phyloP scores from a whole-genome alignment of 495 filamentous ascomycete species.

The Thermothielavioides terrestris region DNA sequence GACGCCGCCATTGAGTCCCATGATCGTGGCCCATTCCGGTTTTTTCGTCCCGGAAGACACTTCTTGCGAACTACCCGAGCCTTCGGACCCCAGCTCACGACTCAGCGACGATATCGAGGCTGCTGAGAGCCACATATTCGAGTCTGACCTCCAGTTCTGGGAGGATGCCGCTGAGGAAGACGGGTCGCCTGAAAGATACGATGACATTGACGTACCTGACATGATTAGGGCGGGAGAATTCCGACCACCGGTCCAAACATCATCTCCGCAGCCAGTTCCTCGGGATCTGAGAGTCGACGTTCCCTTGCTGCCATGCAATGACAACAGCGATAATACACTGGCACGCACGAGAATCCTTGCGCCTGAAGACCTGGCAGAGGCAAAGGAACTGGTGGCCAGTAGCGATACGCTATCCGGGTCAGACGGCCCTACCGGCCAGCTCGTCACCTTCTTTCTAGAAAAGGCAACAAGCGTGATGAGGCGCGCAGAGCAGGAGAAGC shows the following conservation, averaged over 20 bases:
- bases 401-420: conserved; percentile 10
- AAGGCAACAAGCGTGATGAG: conserved; percentile 34
- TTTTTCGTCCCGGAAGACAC: conserved; percentile 42
- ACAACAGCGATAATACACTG: background rate
- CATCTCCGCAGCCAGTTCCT: conserved; percentile 4
- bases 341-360: conserved; percentile 11
- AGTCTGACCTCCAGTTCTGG: conserved; percentile 18
- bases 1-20: conserved; percentile 53
- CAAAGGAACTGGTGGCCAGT: conserved; percentile 17
- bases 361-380: conserved; percentile 10
- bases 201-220: conserved; percentile 16
- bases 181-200: conserved; percentile 12
- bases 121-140: conserved; percentile 31
- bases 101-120: conserved; percentile 38
- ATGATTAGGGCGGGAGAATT: conserved; percentile 20
- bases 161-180: background rate
- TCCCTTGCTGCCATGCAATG: conserved; percentile 12
- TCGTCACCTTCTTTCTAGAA: conserved; percentile 37
- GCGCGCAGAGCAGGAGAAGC: conserved; percentile 51
- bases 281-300: conserved; percentile 19
- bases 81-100: conserved; percentile 42
- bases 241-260: background rate
- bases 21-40: conserved; percentile 22
- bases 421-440: conserved; percentile 31
- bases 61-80: conserved; percentile 42